These are phyloP conservation scores for Hyphodiscus sp. DNA, from an alignment of 2,329 filamentous ascomycete species.

Conservation along the genomic window DNA sequence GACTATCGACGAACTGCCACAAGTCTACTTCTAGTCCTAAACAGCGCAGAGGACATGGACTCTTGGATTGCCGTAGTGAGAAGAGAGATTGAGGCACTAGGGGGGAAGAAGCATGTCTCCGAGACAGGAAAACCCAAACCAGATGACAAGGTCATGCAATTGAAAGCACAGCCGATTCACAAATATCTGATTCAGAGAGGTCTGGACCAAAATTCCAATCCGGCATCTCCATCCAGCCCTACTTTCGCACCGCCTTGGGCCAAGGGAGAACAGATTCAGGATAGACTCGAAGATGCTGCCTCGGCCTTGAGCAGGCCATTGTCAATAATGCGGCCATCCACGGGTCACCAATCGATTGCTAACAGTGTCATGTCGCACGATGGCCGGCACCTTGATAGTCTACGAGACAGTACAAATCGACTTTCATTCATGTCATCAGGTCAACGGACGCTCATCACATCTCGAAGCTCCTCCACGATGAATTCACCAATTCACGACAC, in stretches of 20 bases:
- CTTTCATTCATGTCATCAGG: conserved; percentile 55
- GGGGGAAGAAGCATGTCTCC: conserved; percentile 57
- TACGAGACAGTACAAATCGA: conserved; percentile 50
- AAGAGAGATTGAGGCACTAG: conserved; percentile 62
- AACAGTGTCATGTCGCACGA: conserved; percentile 54
- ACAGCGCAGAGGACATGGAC: conserved; percentile 69
- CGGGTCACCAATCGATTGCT: conserved; percentile 49
- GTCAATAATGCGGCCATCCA: conserved; percentile 13
- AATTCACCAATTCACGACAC: conserved; percentile 49
- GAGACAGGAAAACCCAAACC: conserved; percentile 50
- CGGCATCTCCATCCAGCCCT: conserved; percentile 16
- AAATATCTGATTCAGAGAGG: conserved; percentile 20
- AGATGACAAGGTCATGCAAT: conserved; percentile 31
- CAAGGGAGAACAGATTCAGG: conserved; percentile 12
- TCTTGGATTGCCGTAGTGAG: conserved; percentile 65
- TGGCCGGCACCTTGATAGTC: conserved; percentile 49
- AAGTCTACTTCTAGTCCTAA: conserved; percentile 67
- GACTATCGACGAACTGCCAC: conserved; percentile 49
- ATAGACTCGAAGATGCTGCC: conserved; percentile 10
- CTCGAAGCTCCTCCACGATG: conserved; percentile 50
- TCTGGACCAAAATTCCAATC: conserved; percentile 16
- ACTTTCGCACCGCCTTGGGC: conserved; percentile 15
- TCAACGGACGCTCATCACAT: conserved; percentile 54
- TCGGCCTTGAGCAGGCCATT: neutral
- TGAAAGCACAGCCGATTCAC: conserved; percentile 24